A percentile compares a stretch with the other conserved stretches of the same genome.
phyloP scores from a whole-genome alignment of 2,329 filamentous ascomycete genomes.

The Westerdykella aurantiaca region DNA sequence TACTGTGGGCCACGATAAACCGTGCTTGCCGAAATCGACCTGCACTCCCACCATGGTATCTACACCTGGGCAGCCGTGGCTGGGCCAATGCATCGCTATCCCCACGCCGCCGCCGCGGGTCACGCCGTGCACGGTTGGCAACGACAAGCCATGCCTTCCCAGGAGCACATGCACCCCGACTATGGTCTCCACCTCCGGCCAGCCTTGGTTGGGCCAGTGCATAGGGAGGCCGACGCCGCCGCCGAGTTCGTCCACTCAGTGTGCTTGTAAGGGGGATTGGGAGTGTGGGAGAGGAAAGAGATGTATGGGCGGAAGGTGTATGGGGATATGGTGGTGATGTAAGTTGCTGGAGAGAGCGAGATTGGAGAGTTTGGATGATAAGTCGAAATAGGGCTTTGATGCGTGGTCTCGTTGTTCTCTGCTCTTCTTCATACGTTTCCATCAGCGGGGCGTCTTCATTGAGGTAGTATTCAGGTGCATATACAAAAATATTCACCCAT shows the following conservation, averaged over 20 bases:
- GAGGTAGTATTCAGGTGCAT: too few relatives aligned
- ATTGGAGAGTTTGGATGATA: too few relatives aligned
- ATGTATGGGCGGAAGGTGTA: too few relatives aligned
- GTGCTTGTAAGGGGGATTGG: conserved; percentile 2
- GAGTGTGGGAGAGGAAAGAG: too few relatives aligned
- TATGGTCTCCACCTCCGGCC: conserved; percentile 3
- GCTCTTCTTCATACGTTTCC: too few relatives aligned
- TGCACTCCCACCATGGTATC: conserved; percentile 4
- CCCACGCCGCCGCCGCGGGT: conserved; percentile 1
- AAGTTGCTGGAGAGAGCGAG: too few relatives aligned
- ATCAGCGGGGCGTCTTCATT: too few relatives aligned
- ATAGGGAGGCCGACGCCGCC: conserved; percentile 2
- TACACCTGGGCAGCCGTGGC: conserved; percentile 1
- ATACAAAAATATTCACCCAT: too few relatives aligned
- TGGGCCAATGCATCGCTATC: conserved; percentile 2
- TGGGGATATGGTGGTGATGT: too few relatives aligned
- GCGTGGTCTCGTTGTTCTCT: too few relatives aligned
- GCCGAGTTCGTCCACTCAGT: neutral
- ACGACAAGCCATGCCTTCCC: conserved; percentile 5
- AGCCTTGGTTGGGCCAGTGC: conserved; percentile 6
- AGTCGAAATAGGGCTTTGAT: too few relatives aligned
- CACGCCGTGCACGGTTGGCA: conserved; percentile 7
- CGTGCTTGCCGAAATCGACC: neutral
- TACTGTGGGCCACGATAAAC: conserved; percentile 3
- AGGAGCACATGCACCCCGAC: conserved; percentile 7